Percentiles rank a stretch among this genome's conserved stretches.
Conservation (phyloP, 176 grass and related monocot species). For the Aegilops sharonensis region DNA sequence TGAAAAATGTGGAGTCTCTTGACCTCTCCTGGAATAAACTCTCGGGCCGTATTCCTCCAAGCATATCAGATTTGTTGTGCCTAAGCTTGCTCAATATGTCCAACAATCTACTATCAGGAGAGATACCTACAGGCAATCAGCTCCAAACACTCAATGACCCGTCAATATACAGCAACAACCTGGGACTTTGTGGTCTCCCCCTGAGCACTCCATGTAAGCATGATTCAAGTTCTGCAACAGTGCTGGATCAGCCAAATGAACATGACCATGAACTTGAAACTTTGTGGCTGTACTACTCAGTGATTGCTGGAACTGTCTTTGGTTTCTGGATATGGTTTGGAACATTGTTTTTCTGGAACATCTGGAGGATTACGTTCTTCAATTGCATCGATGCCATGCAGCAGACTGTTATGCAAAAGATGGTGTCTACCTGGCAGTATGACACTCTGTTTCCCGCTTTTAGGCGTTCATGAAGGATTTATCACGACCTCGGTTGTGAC, state of each 20-base stretch:
- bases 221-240: no score
- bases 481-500: no score
- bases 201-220: no score
- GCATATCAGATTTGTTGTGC: not conserved
- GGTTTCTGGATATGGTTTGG: not conserved
- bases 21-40: slow-evolving; percentile 17
- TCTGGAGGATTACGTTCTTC: not conserved
- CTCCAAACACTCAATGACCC: slow-evolving; percentile 10
- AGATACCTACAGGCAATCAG: slow-evolving; percentile 4
- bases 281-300: not conserved
- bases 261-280: no score
- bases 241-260: no score
- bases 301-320: not conserved
- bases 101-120: not conserved
- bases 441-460: no score
- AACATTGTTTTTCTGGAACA: not conserved
- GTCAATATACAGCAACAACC: slow-evolving; percentile 25
- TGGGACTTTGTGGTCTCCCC: no score
- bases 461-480: no score
- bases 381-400: no score
- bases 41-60: not conserved
- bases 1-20: slow-evolving; percentile 3
- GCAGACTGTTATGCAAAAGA: no score
- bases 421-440: no score
- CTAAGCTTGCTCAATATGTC: not conserved